Evolutionary conservation across 768 basidiomycete species (phyloP), one percentile per base, ranked within the genome.

Genomic region (Hygrophorus pudorinus): DNA sequence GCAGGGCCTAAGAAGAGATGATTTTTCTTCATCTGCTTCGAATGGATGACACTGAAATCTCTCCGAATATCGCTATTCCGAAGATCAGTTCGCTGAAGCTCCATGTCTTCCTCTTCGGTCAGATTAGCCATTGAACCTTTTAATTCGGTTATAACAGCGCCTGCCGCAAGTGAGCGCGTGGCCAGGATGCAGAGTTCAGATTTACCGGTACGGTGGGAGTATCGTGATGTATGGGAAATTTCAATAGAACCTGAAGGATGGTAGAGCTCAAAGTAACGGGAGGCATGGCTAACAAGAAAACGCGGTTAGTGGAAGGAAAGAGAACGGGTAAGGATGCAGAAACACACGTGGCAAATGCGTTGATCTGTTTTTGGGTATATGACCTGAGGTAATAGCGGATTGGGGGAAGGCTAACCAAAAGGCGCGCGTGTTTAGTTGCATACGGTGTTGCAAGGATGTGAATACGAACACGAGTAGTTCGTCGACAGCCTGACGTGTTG

Each of bases 1-100:
- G 88, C 89, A 41, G 88, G 89, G 8, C 88, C 88, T 59, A 91
- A 68, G 67, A 91, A 90, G 56, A 91, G 70, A 65, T 90, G 86
- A 55, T 88, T 91, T 65, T 86, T 87, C 70, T 90, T 90, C 75
- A 87, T 82, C 61, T 86, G 85, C 56, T 83, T 85, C 28, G 86
- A 89, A 62, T 90, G 87, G 42, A 91, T 89, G 56, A 91, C 88
- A 60, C 85, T 89, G 59, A 91, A 91, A 60, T 91, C 88, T 55
- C 85, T 71, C 48, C 88, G 78, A 51, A 86, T 86, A 54, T 86
- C 84, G 31, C 35, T 37, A 53, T 84, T 81, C 42, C 79, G 73
- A 48, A 79, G 68, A 63, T 84, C 83, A 8, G 85, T 88, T 27
- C 85, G 77, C 60, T 90, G 88, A 51, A 91, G 77, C 50, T 88